Conservation (phyloP, 805 yeast species). For the Candida koratica region DNA sequence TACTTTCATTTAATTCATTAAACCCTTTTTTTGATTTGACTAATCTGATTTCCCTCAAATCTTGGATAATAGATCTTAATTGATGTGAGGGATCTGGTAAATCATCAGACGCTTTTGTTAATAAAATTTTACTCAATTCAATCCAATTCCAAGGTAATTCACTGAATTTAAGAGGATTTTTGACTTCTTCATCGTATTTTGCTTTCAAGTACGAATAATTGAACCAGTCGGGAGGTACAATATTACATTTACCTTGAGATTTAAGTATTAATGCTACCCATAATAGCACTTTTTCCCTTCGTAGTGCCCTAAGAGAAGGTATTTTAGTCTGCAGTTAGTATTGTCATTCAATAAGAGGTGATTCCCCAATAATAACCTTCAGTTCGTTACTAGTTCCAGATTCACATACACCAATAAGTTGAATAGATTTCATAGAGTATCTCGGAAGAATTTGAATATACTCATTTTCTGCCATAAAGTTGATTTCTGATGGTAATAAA, state of each 20-base stretch:
- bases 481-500: constrained; percentile 73
- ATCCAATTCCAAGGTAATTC: constrained; percentile 86
- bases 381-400: no score
- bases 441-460: constrained; percentile 72
- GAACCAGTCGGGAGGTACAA: constrained; percentile 86
- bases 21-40: constrained; percentile 81
- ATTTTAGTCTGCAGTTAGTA: constrained; percentile 36
- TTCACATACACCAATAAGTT: constrained; percentile 56
- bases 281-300: constrained; percentile 66
- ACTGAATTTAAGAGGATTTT: constrained; percentile 56
- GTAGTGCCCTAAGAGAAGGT: constrained; percentile 63
- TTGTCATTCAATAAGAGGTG: no score
- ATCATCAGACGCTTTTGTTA: constrained; percentile 75
- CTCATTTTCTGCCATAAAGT: constrained; percentile 82
- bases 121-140: constrained; percentile 66
- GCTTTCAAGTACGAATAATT: constrained; percentile 48
- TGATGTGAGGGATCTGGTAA: constrained; percentile 67
- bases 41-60: constrained; percentile 76
- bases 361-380: no score
- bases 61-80: constrained; percentile 69
- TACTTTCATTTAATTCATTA: constrained; percentile 70
- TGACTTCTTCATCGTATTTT: constrained; percentile 64
- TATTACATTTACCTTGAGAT: constrained; percentile 79
- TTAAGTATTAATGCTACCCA: constrained; percentile 87
- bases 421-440: constrained; percentile 60